phyloP scores from a whole-genome alignment of 208 protist genomes.

The Leishmania amazonensis region DNA sequence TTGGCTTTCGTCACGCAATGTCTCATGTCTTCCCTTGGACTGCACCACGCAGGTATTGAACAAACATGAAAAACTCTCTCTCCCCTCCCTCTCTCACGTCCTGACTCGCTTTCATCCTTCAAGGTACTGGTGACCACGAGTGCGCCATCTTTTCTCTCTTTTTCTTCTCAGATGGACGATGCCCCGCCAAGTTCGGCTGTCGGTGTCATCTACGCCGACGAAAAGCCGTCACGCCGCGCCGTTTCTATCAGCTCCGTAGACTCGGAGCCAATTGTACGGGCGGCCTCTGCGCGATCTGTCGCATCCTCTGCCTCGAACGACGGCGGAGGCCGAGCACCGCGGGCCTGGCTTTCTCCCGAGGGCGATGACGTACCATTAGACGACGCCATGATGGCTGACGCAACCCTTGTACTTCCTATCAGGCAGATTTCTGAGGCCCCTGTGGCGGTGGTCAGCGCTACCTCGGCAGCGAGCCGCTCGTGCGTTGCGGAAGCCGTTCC shows the following conservation, averaged over 20 bases:
- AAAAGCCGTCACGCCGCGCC: constrained; percentile 34
- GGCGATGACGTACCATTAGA: constrained; percentile 33
- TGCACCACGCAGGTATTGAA: neutral
- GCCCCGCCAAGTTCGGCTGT: constrained; percentile 13
- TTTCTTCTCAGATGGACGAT: constrained; percentile 17
- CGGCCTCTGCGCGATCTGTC: constrained; percentile 23
- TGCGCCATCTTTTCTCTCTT: no score
- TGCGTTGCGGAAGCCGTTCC: constrained; percentile 52
- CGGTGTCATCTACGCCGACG: constrained; percentile 35
- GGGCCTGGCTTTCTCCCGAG: constrained; percentile 8
- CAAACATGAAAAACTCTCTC: no score
- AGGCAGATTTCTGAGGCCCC: constrained; percentile 59
- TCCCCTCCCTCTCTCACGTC: neutral
- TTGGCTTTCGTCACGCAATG: neutral
- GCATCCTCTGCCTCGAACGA: constrained; percentile 11
- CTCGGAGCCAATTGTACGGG: constrained; percentile 62
- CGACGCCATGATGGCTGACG: neutral
- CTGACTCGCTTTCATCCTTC: neutral
- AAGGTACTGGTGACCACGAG: neutral
- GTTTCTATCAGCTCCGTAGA: constrained; percentile 88
- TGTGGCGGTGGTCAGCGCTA: constrained; percentile 44
- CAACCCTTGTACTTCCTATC: constrained; percentile 34
- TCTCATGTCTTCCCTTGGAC: neutral
- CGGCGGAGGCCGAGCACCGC: neutral
- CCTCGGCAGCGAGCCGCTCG: constrained; percentile 24